Base-by-base conservation (phyloP, 2,329 filamentous ascomycete species). In the Aspergillus pseudoterreus region DNA sequence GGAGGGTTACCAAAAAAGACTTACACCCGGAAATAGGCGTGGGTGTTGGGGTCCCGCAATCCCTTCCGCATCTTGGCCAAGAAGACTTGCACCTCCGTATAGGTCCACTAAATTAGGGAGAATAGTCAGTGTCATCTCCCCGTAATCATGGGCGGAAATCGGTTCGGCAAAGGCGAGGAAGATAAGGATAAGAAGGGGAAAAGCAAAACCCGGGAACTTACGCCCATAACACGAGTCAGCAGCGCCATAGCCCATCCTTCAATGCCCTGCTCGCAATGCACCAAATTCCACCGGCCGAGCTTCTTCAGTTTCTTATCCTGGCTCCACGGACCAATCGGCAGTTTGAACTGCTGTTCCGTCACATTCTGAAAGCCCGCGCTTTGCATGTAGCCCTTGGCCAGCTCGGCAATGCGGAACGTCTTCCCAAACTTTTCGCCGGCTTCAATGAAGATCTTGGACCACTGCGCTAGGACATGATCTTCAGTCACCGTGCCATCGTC, bases 231-330 rank as follows among this genome's bases (percentile, higher is more conserved):
- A 22, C 58, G 62, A 1, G 64, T 66, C 19, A 66, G 51, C 27
- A 68, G 54, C 14, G 62, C 56, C 58, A 68, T 61, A 10, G 61
- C 60, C 66, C 66, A 69, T 17, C 65, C 65, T 44, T 67, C 64
- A 43, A 67, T 55, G 2, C 65, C 63, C 12, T 58, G 55, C 45
- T 69, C 63, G 47, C 60, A 62, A 32, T 64, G 63, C 8, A 60
- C 43, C 10, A 57, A 47, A 12, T 61, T 58, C 58, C 62, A 65
- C 21, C 54, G 51, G 4, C 67, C 67, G n/a, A 68, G 49, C 21
- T 63, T 55, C 49, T 63, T 67, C 47, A 66, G 49, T 22, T 35
- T 50, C n/a, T 55, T 56, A 44, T 66, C 62, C 32, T 51, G 59
- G 11, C 62, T 51, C 67, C 67, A 69, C 10, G 59, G 57, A 6